Conservation (phyloP, 768 basidiomycete species). For the Mycena indigotica region DNA sequence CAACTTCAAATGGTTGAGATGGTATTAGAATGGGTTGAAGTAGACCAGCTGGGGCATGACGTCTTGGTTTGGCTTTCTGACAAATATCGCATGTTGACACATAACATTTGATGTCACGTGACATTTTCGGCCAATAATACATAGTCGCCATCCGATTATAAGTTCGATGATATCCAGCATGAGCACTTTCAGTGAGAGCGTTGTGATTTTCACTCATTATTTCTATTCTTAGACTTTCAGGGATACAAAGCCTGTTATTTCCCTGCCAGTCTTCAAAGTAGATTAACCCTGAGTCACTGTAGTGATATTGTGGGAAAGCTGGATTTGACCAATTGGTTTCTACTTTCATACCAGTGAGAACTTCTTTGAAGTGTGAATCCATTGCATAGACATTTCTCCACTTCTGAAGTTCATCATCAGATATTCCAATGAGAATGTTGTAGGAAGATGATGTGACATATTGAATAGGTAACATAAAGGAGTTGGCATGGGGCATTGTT, state of each 20-base stretch:
- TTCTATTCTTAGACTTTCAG: conserved; percentile 10
- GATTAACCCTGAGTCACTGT: conserved; percentile 19
- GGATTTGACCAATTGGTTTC: conserved; percentile 9
- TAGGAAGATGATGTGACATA: neutral
- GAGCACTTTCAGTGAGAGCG: conserved; percentile 27
- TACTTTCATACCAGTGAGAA: conserved; percentile 1
- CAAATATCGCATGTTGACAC: conserved; percentile 30
- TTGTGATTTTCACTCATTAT: conserved; percentile 32
- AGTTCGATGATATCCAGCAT: conserved; percentile 31
- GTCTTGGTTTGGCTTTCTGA: conserved; percentile 29
- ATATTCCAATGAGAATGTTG: conserved; percentile 1
- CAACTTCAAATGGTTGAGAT: conserved; percentile 30
- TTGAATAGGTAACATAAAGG: no score
- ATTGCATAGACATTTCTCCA: neutral
- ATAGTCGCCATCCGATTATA: conserved; percentile 25
- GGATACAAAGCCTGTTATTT: conserved; percentile 33
- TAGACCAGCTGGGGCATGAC: conserved; percentile 35
- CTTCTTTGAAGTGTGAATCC: conserved; percentile 2
- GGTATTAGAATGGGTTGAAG: conserved; percentile 39
- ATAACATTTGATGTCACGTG: conserved; percentile 25
- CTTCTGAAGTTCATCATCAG: neutral
- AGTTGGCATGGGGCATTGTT: no score
- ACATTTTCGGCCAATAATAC: conserved; percentile 39
- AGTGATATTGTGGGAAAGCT: conserved; percentile 10
- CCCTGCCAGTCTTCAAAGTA: conserved; percentile 30